Conservation (phyloP, 2,329 filamentous ascomycete genomes). For the Fonsecaea monophora region DNA sequence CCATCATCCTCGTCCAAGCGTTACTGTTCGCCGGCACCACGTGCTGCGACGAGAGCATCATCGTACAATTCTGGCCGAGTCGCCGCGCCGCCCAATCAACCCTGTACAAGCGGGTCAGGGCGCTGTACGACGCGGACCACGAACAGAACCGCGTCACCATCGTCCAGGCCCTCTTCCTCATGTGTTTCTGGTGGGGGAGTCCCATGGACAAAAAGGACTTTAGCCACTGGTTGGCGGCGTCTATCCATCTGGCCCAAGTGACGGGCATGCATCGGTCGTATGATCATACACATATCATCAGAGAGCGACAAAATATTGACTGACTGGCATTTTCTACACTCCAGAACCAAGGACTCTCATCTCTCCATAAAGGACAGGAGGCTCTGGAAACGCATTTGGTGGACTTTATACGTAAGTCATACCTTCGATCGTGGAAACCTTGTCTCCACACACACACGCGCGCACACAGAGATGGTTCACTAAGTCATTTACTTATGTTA, state of each 20-base stretch:
- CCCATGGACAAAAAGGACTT: conserved; percentile 35
- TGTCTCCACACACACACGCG: too few relatives aligned
- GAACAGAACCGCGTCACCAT: conserved; percentile 34
- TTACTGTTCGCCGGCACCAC: conserved; percentile 87
- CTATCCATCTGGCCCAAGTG: conserved; percentile 91
- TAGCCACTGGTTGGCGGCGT: conserved; percentile 47
- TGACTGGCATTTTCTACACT: too few relatives aligned
- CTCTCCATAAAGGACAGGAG: conserved; percentile 20
- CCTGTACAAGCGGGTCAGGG: conserved; percentile 53
- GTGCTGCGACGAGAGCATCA: conserved; percentile 87
- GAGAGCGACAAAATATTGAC: too few relatives aligned
- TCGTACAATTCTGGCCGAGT: conserved; percentile 23
- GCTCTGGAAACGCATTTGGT: conserved; percentile 40
- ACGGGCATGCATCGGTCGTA: conserved; percentile 93
- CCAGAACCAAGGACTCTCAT: conserved; percentile 23
- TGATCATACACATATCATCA: conserved; percentile 23
- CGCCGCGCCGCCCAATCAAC: conserved; percentile 85
- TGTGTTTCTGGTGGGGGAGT: conserved; percentile 41
- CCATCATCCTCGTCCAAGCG: conserved; percentile 85
- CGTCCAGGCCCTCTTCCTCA: conserved; percentile 33
- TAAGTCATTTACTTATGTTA: conserved; percentile 1
- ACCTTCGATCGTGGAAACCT: not conserved
- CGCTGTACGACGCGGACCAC: conserved; percentile 39
- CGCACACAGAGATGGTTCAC: not conserved
- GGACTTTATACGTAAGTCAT: conserved; percentile 31